Conservation (phyloP, 441 rosid genomes). For the Melastoma candidum region DNA sequence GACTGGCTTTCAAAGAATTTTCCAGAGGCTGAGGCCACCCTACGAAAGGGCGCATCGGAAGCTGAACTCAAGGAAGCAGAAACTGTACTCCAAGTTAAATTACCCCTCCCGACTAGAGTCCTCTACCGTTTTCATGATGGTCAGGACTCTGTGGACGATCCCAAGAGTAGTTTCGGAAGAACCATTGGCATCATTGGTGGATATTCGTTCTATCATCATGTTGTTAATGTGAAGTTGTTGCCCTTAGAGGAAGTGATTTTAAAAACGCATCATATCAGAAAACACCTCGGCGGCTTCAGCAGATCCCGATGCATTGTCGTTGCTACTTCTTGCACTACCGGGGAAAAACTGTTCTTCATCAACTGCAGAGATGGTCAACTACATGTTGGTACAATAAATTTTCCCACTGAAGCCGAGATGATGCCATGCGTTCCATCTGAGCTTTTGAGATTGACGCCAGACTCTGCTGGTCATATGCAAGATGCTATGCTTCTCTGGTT, state of each 20-base stretch:
- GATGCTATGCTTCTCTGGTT: conserved; percentile 77
- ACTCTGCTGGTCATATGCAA: conserved; percentile 27
- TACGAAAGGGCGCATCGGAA: conserved; percentile 70
- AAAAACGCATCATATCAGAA: conserved; percentile 26
- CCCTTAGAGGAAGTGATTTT: conserved; percentile 38
- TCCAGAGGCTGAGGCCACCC: conserved; percentile 61
- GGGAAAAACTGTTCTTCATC: conserved; percentile 57
- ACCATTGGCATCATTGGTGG: conserved; percentile 71
- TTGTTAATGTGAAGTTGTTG: conserved; percentile 58
- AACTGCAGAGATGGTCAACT: conserved; percentile 66
- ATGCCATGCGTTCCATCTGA: conserved; percentile 60
- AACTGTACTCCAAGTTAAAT: conserved; percentile 36
- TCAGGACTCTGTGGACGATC: conserved; percentile 29
- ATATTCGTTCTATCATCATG: conserved; percentile 36
- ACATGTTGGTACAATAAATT: conserved; percentile 46
- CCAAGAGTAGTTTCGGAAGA: conserved; percentile 3
- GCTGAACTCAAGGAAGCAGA: conserved; percentile 42
- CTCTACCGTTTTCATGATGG: conserved; percentile 81
- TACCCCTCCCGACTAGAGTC: conserved; percentile 72
- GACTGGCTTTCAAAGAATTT: conserved; percentile 51
- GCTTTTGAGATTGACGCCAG: conserved; percentile 40
- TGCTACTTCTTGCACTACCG: conserved; percentile 37
- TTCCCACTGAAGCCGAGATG: conserved; percentile 34
- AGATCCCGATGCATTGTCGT: conserved; percentile 33
- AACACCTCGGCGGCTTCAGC: conserved; percentile 17